Conservation (phyloP, 805 yeast species). For the Wickerhamomyces tratensis region DNA sequence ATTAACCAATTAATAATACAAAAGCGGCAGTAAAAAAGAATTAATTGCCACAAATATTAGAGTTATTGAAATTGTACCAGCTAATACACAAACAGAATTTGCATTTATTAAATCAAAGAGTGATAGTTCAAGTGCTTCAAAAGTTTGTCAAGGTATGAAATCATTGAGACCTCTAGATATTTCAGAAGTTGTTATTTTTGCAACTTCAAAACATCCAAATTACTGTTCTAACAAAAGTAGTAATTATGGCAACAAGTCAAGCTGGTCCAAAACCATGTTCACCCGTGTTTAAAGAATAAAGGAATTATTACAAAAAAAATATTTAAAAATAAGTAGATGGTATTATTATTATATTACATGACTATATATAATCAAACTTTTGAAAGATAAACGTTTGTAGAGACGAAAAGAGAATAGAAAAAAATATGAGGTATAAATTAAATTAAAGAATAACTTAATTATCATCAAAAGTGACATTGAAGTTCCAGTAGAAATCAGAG, state of each 20-base stretch:
- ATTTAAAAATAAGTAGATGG: too few species aligned
- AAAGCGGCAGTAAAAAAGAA: slow-evolving; percentile 67
- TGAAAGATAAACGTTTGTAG: too few species aligned
- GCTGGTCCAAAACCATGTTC: slow-evolving; percentile 58
- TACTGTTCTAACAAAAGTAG: slow-evolving; percentile 56
- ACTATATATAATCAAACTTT: too few species aligned
- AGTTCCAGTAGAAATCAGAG: slow-evolving; percentile 14
- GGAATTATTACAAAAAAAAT: too few species aligned
- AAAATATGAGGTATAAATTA: too few species aligned
- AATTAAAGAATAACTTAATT: slow-evolving; percentile 2
- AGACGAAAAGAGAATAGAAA: too few species aligned
- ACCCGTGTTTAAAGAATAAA: slow-evolving; percentile 19
- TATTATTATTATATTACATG: too few species aligned
- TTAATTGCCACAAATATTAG: slow-evolving; percentile 51
- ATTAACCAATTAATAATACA: slow-evolving; percentile 20
- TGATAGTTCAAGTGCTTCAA: slow-evolving; percentile 37
- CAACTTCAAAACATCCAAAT: slow-evolving; percentile 41
- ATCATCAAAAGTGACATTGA: slow-evolving; percentile 12
- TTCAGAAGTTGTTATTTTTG: slow-evolving; percentile 46
- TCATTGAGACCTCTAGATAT: slow-evolving; percentile 46
- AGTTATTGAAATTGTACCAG: slow-evolving; percentile 52
- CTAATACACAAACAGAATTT: slow-evolving; percentile 54
- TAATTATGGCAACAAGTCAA: slow-evolving; percentile 76
- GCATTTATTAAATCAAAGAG: slow-evolving; percentile 45
- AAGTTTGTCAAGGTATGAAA: slow-evolving; percentile 39